Percentiles rank a stretch among this genome's conserved stretches.
Evolutionary conservation across 1,284 basidiomycete genomes (phyloP).

Genomic region (Leccinum pachyderme): DNA sequence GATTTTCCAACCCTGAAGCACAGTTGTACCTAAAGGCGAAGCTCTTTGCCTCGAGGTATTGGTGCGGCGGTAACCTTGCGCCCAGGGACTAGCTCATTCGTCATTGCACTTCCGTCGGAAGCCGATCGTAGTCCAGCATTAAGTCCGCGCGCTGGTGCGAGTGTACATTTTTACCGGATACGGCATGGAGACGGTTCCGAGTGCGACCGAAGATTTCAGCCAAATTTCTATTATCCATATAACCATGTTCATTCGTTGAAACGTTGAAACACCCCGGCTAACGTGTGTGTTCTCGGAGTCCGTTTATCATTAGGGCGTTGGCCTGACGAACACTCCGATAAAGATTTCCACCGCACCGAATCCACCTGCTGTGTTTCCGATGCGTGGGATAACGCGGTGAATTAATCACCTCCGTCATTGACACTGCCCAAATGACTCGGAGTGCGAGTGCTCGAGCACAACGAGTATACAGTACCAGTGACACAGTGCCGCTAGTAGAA

Average conservation of each 20-base stretch:
- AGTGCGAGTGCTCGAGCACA: conserved; percentile 58
- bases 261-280: conserved; percentile 25
- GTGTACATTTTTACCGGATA: conserved; percentile 9
- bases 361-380: conserved; percentile 19
- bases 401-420: conserved; percentile 32
- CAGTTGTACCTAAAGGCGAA: conserved; percentile 35
- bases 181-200: conserved; percentile 24
- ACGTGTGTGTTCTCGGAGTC: conserved; percentile 32
- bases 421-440: conserved; percentile 26
- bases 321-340: conserved; percentile 18
- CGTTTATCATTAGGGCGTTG: conserved; percentile 24
- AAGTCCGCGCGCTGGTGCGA: conserved; percentile 24
- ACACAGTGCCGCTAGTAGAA: conserved; percentile 73
- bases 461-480: conserved; percentile 68
- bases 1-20: conserved; percentile 33
- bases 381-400: conserved; percentile 25
- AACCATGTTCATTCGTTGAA: conserved; percentile 20
- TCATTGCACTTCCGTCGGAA: conserved; percentile 31
- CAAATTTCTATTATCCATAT: conserved; percentile 32
- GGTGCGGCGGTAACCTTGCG: conserved; percentile 34
- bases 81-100: conserved; percentile 29
- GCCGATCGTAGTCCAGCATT: conserved; percentile 24
- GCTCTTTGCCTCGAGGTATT: conserved; percentile 34
- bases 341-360: conserved; percentile 19
- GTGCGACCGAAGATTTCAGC: conserved; percentile 14